Percentiles rank a stretch among this genome's conserved stretches.
These are phyloP conservation scores for Aspergillus carbonarius DNA, from an alignment of 2,329 filamentous ascomycete species.

Conservation along the genomic window DNA sequence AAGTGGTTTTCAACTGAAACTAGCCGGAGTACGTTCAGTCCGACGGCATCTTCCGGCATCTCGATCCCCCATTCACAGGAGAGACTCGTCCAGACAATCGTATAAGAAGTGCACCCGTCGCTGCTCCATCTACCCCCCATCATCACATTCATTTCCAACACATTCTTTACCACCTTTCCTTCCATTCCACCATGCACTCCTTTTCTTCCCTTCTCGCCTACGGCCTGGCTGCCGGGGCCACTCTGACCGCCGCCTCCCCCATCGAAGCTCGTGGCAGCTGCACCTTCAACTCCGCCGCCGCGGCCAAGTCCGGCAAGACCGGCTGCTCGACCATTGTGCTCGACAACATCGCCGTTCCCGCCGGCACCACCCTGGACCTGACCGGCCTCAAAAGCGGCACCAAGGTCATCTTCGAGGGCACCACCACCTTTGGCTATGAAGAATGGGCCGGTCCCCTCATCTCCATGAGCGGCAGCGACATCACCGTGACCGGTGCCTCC, in stretches of 20 bases:
- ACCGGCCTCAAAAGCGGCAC: conserved; percentile 42
- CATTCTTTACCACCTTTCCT: neutral
- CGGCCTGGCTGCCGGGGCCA: neutral
- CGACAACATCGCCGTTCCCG: conserved; percentile 41
- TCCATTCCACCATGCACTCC: neutral
- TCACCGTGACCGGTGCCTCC: conserved; percentile 40
- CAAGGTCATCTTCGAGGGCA: conserved; percentile 44
- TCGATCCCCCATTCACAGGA: too few relatives aligned
- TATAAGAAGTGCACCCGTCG: too few relatives aligned
- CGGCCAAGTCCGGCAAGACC: conserved; percentile 31
- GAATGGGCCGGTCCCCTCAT: conserved; percentile 39
- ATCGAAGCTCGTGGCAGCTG: neutral
- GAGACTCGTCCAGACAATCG: too few relatives aligned
- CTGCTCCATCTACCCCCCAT: neutral
- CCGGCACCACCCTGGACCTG: conserved; percentile 42
- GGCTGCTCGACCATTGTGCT: conserved; percentile 45
- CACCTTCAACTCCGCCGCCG: neutral
- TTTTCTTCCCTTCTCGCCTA: neutral
- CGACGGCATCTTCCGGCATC: too few relatives aligned
- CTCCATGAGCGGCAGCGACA: conserved; percentile 38
- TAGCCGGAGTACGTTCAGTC: too few relatives aligned
- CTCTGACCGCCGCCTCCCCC: neutral
- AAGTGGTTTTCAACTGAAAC: too few relatives aligned
- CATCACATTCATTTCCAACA: neutral
- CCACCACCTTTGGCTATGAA: conserved; percentile 38